Conservation (phyloP, 225 moss, liverwort and hornwort species). For the Physcomitrium patens region DNA sequence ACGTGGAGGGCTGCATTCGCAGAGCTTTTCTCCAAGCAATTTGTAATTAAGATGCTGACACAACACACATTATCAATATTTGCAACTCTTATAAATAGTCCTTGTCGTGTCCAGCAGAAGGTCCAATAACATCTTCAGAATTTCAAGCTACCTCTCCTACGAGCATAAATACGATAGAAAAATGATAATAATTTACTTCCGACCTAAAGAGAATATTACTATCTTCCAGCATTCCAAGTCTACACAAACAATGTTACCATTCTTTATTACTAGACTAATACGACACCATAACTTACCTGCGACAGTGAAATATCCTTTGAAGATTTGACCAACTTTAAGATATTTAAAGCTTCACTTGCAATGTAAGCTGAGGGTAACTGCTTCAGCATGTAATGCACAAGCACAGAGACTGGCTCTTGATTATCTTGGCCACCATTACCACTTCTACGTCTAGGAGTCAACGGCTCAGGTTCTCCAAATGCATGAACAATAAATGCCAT, state of each 20-base stretch:
- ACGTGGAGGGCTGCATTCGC: conserved; percentile 83
- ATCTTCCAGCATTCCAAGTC: conserved; percentile 7
- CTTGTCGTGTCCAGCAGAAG: conserved; percentile 11
- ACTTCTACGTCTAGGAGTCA: conserved; percentile 44
- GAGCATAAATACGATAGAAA: conserved; percentile 8
- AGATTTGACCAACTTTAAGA: conserved; percentile 73
- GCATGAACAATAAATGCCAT: conserved; percentile 59
- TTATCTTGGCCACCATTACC: conserved; percentile 42
- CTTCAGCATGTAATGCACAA: conserved; percentile 88
- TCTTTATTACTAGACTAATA: neutral
- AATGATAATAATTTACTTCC: neutral
- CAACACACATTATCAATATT: conserved; percentile 25
- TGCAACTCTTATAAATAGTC: neutral
- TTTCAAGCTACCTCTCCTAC: conserved; percentile 7
- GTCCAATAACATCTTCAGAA: conserved; percentile 15
- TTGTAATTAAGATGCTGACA: conserved; percentile 89
- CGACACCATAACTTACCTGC: conserved; percentile 60
- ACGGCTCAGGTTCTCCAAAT: conserved; percentile 69
- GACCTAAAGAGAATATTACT: neutral
- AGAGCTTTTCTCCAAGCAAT: conserved; percentile 81
- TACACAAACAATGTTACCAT: conserved; percentile 9
- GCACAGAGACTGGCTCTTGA: conserved; percentile 71
- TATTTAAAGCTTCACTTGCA: conserved; percentile 70
- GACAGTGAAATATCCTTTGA: conserved; percentile 82
- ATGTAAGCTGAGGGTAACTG: conserved; percentile 82